These are phyloP conservation scores for Spergularia azorica DNA, from an alignment of 179 eudicot genomes.

Conservation along the genomic window DNA sequence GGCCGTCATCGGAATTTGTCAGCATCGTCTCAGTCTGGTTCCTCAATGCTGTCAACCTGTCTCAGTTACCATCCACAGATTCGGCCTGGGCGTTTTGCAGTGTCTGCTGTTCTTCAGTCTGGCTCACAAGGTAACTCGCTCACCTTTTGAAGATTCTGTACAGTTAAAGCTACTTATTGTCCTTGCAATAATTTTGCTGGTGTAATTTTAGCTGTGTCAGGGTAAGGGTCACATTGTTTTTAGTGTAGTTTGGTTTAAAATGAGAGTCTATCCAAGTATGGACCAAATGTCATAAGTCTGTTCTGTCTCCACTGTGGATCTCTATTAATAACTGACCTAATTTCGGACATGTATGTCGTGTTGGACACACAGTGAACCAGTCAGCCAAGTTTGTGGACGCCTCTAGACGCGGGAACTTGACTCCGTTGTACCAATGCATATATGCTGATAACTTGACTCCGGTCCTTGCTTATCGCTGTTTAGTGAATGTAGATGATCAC, in stretches of 20 bases:
- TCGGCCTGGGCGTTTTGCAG: conserved; percentile 11
- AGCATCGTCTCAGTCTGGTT: background rate
- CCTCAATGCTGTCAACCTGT: conserved; percentile 13
- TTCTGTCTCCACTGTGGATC: background rate
- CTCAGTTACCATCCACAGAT: background rate
- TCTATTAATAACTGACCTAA: background rate
- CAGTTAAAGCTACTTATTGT: no score
- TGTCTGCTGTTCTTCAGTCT: conserved; percentile 31
- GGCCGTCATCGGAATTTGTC: background rate
- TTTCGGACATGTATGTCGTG: background rate
- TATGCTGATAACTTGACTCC: conserved; percentile 79
- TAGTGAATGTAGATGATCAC: conserved; percentile 62
- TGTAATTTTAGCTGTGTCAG: background rate
- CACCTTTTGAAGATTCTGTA: background rate
- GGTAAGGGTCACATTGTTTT: background rate
- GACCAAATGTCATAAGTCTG: background rate
- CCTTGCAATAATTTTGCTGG: background rate
- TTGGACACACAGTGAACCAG: conserved; percentile 21
- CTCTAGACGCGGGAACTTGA: conserved; percentile 51
- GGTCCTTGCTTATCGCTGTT: conserved; percentile 79
- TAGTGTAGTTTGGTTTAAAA: background rate
- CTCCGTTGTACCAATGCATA: conserved; percentile 60
- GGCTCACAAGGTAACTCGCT: conserved; percentile 27
- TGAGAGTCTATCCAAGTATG: background rate
- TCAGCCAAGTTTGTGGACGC: conserved; percentile 49